These are phyloP conservation scores for Raffaelea ambrosiae DNA, from an alignment of 2,329 filamentous ascomycete species.

Conservation along the genomic window DNA sequence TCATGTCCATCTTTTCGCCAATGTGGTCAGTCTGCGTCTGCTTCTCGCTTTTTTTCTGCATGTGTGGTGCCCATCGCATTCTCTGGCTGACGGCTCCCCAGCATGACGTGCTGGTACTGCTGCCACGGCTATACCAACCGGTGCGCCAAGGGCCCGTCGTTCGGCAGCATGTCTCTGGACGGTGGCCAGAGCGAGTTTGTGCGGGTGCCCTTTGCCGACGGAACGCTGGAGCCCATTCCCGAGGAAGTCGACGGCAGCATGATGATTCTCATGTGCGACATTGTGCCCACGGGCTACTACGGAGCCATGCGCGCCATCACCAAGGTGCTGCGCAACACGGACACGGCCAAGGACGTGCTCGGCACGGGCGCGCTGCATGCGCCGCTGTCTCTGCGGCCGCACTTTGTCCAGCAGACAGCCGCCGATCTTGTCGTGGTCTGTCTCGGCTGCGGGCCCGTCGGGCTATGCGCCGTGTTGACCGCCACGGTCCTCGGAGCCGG, in stretches of 20 bases:
- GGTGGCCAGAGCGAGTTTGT: slow-evolving; percentile 8
- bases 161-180: slow-evolving; percentile 4
- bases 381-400: too few relatives aligned
- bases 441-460: slow-evolving; percentile 6
- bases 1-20: too few relatives aligned
- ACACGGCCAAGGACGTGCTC: background rate
- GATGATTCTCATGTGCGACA: slow-evolving; percentile 8
- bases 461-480: slow-evolving; percentile 6
- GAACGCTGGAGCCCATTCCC: slow-evolving; percentile 1
- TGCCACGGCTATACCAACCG: slow-evolving; percentile 6
- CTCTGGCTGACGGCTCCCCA: background rate
- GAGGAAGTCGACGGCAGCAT: background rate
- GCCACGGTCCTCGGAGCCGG: slow-evolving; percentile 2
- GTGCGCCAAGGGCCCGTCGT: slow-evolving; percentile 3
- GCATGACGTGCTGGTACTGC: slow-evolving; percentile 7
- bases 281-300: slow-evolving; percentile 9
- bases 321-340: slow-evolving; percentile 3
- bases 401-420: too few relatives aligned
- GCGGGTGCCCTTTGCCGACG: slow-evolving; percentile 5
- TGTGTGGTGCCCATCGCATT: background rate
- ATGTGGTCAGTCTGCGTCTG: too few relatives aligned
- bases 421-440: slow-evolving; percentile 3
- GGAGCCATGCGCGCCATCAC: slow-evolving; percentile 6
- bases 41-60: too few relatives aligned
- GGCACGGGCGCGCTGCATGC: too few relatives aligned